Evolutionary conservation across 2,329 filamentous ascomycete genomes (phyloP).

Genomic region (Aspergillus sp.): DNA sequence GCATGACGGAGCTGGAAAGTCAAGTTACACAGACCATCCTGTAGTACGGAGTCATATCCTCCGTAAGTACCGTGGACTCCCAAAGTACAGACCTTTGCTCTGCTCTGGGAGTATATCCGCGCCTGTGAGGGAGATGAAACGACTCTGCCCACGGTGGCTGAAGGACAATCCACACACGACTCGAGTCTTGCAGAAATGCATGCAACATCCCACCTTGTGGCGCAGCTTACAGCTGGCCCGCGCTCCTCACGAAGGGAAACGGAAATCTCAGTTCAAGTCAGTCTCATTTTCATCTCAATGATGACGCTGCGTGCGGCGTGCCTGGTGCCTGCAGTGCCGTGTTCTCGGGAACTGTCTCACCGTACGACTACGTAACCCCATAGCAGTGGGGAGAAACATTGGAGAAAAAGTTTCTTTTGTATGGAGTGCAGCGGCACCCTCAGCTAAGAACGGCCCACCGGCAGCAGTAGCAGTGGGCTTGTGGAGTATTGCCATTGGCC

Average conservation of each 20-base stretch:
- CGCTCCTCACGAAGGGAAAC: background rate
- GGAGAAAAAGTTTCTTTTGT: background rate
- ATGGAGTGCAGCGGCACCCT: background rate
- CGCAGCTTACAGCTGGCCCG: background rate
- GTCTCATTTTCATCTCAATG: background rate
- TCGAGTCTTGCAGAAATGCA: no score
- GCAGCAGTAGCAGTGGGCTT: constrained; percentile 1
- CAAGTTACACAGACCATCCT: background rate
- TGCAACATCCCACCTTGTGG: background rate
- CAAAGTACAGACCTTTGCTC: no score
- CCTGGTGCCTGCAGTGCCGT: no score
- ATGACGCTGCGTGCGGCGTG: background rate
- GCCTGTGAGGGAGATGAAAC: no score
- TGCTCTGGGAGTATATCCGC: background rate
- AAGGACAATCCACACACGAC: background rate
- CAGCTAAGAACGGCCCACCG: background rate
- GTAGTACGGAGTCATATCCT: background rate
- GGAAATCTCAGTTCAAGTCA: background rate
- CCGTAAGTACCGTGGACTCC: no score
- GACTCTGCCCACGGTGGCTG: no score
- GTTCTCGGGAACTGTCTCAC: no score
- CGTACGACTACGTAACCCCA: background rate
- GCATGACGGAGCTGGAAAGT: background rate
- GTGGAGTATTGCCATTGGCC: background rate
- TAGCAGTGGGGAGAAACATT: background rate